Evolutionary conservation across 306 rosid species (phyloP).

Genomic region (Gastrolobium villosum): DNA sequence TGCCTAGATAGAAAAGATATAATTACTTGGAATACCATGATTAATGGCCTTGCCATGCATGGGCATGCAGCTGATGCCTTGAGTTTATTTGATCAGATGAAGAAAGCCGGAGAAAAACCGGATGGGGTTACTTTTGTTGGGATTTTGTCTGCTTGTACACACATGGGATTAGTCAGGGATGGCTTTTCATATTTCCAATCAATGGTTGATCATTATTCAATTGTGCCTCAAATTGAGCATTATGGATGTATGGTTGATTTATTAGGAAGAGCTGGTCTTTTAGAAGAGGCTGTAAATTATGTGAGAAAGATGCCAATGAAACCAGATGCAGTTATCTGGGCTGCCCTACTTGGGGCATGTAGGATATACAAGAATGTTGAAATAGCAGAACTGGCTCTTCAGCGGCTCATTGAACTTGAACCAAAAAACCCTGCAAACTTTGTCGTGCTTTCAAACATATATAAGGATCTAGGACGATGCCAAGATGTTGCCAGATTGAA

Average conservation of each 20-base stretch:
- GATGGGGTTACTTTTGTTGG: conserved; percentile 68
- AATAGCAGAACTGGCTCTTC: conserved; percentile 68
- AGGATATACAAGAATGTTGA: conserved; percentile 60
- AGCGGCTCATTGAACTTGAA: conserved; percentile 72
- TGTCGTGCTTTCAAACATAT: conserved; percentile 81
- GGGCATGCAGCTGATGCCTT: conserved; percentile 72
- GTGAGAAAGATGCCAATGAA: conserved; percentile 74
- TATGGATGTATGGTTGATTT: conserved; percentile 66
- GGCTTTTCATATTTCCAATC: conserved; percentile 57
- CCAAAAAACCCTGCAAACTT: conserved; percentile 82
- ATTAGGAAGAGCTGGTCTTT: conserved; percentile 65
- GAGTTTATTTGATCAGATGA: conserved; percentile 69
- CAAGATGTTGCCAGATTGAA: conserved; percentile 78
- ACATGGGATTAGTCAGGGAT: conserved; percentile 75
- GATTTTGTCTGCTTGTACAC: conserved; percentile 72
- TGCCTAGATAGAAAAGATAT: conserved; percentile 49
- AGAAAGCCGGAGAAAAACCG: conserved; percentile 57
- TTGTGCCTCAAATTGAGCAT: conserved; percentile 61
- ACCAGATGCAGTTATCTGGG: conserved; percentile 65
- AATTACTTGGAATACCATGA: conserved; percentile 59
- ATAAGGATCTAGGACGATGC: conserved; percentile 82
- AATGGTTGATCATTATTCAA: conserved; percentile 63
- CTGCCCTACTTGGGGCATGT: conserved; percentile 57
- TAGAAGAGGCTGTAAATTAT: conserved; percentile 68
- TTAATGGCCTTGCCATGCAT: conserved; percentile 60